These are phyloP conservation scores for Nakazawaea ambrosiae DNA, from an alignment of 805 yeast genomes.

Conservation along the genomic window DNA sequence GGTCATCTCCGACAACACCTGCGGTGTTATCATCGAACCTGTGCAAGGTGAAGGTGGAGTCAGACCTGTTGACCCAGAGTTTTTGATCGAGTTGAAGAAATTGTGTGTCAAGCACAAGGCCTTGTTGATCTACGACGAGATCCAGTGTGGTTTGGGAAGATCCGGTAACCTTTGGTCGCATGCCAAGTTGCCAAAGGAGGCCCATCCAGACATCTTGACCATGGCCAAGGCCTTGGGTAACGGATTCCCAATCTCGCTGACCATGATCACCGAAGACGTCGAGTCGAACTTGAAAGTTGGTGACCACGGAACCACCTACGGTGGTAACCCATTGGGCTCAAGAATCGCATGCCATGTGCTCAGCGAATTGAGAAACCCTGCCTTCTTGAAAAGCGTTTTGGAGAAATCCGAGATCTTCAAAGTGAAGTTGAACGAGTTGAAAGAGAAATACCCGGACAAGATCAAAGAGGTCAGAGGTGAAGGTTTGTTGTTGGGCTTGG, in stretches of 20 bases:
- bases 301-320: slow-evolving; percentile 97
- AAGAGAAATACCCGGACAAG: slow-evolving; percentile 49
- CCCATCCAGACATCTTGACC: slow-evolving; percentile 91
- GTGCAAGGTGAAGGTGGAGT: slow-evolving; percentile 99
- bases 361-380: slow-evolving; percentile 51
- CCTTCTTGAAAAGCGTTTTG: slow-evolving; percentile 54
- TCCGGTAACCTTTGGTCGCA: slow-evolving; percentile 95
- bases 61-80: slow-evolving; percentile 55
- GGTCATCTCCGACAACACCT: slow-evolving; percentile 55
- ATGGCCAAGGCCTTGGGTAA: slow-evolving; percentile 96
- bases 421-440: slow-evolving; percentile 41
- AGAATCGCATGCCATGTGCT: slow-evolving; percentile 76
- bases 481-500: slow-evolving; percentile 82
- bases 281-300: slow-evolving; percentile 74
- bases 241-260: slow-evolving; percentile 95
- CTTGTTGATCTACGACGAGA: slow-evolving; percentile 84
- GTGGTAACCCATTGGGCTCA: slow-evolving; percentile 92
- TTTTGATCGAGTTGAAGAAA: slow-evolving; percentile 56
- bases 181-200: slow-evolving; percentile 59
- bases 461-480: slow-evolving; percentile 76
- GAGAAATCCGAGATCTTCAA: slow-evolving; percentile 52
- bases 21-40: slow-evolving; percentile 94
- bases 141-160: slow-evolving; percentile 95
- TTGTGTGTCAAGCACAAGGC: slow-evolving; percentile 66
- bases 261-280: slow-evolving; percentile 75